Percentiles rank a stretch among this genome's conserved stretches.
These are phyloP conservation scores for Dissophora globulifera DNA, from an alignment of 192 early-diverging fungal genomes.

Conservation along the genomic window DNA sequence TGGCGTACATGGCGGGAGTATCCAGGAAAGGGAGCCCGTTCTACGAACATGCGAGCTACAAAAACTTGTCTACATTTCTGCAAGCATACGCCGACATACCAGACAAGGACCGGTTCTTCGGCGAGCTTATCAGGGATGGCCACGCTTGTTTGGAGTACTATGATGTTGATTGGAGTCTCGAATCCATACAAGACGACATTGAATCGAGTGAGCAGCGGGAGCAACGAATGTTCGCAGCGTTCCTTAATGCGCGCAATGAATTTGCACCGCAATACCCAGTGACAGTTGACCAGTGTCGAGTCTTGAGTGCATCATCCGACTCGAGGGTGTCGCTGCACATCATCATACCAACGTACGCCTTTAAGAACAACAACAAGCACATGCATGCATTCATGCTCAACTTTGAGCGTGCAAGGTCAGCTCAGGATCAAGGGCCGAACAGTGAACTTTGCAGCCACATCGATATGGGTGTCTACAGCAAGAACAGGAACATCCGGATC, in stretches of 20 bases:
- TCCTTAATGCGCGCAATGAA: slow-evolving; percentile 9
- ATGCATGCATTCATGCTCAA: slow-evolving; percentile 8
- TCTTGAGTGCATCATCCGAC: slow-evolving; percentile 2
- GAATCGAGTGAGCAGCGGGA: slow-evolving; percentile 6
- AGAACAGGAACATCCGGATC: slow-evolving; percentile 18
- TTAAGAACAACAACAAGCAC: slow-evolving; percentile 23
- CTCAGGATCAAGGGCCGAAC: background rate
- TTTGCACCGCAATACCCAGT: slow-evolving; percentile 10
- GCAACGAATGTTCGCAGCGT: slow-evolving; percentile 5
- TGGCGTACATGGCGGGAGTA: background rate
- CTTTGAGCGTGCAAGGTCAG: background rate
- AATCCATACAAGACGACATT: background rate
- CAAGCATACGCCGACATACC: background rate
- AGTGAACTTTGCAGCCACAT: no score
- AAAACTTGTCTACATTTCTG: background rate
- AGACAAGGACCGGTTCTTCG: slow-evolving; percentile 3
- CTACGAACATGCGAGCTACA: slow-evolving; percentile 1
- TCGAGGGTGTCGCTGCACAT: slow-evolving; percentile 10
- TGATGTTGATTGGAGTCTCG: slow-evolving; percentile 16
- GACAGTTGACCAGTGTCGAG: background rate
- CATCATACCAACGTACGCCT: slow-evolving; percentile 8
- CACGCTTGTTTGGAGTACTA: slow-evolving; percentile 10
- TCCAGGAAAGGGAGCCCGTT: background rate
- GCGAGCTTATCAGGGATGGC: slow-evolving; percentile 13
- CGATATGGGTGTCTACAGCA: slow-evolving; percentile 16